phyloP scores from a whole-genome alignment of 2,329 filamentous ascomycete genomes.

The Exophiala lecanii-corni region DNA sequence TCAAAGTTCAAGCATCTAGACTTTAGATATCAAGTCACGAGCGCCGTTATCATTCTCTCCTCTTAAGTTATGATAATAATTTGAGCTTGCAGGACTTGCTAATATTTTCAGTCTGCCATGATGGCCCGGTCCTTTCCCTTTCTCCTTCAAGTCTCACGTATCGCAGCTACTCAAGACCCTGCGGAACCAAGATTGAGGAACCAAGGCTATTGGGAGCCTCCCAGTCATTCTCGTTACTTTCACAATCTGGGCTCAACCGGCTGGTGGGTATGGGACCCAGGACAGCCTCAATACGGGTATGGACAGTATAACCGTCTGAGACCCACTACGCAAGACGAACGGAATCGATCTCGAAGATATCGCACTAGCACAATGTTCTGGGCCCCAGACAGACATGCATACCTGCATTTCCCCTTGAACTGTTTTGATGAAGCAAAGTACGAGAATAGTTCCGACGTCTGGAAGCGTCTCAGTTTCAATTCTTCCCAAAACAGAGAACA shows the following conservation, averaged over 20 bases:
- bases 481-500: background rate
- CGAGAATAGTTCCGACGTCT: background rate
- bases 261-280: conserved; percentile 13
- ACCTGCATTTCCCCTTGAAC: conserved; percentile 10
- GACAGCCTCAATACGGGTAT: background rate
- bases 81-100: no score
- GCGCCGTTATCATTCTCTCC: no score
- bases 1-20: no score
- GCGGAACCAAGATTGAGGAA: background rate
- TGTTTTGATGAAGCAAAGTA: conserved; percentile 3
- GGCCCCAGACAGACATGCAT: conserved; percentile 12
- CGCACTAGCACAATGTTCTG: conserved; percentile 14
- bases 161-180: background rate
- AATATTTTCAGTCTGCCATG: no score
- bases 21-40: no score
- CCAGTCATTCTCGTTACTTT: background rate
- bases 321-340: no score
- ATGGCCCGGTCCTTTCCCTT: background rate
- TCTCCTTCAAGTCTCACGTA: background rate
- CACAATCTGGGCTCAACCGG: background rate
- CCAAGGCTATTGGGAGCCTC: conserved; percentile 7
- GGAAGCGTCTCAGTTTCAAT: conserved; percentile 13
- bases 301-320: no score
- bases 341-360: background rate
- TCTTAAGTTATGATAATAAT: no score